These are phyloP conservation scores for Mycena maculata DNA, from an alignment of 768 basidiomycete species.

Conservation along the genomic window DNA sequence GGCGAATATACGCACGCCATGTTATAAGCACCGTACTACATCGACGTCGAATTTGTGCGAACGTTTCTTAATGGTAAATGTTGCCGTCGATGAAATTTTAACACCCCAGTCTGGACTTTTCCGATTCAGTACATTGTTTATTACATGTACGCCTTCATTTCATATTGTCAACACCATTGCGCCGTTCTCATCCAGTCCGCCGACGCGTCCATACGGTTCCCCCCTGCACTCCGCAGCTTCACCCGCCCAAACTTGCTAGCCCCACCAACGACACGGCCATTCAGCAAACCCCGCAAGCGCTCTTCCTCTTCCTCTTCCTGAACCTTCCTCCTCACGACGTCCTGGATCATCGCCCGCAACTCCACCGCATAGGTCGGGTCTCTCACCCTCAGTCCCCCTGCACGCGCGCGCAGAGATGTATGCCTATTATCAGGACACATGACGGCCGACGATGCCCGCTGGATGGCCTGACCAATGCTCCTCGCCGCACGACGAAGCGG, in stretches of 20 bases:
- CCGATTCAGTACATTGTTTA: too few relatives aligned
- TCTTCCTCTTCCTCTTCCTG: conserved; percentile 9
- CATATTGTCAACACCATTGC: not conserved
- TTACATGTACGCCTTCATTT: too few relatives aligned
- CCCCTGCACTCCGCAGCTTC: too few relatives aligned
- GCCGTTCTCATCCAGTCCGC: not conserved
- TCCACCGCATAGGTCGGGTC: not conserved
- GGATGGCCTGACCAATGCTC: not conserved
- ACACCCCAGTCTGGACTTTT: too few relatives aligned
- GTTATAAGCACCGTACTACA: not conserved
- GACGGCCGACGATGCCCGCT: not conserved
- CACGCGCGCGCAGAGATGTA: not conserved
- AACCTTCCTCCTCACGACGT: not conserved
- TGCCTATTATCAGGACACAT: not conserved
- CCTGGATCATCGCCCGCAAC: not conserved
- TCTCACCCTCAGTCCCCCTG: not conserved
- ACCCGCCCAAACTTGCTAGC: conserved; percentile 8
- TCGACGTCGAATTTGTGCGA: too few relatives aligned
- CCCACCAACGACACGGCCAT: conserved; percentile 9
- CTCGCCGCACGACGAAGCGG: not conserved
- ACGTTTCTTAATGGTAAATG: too few relatives aligned
- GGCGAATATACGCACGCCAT: not conserved
- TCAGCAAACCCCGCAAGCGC: not conserved
- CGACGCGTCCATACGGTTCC: not conserved
- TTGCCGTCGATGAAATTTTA: too few relatives aligned